phyloP scores from a whole-genome alignment of 2,329 filamentous ascomycete species.

The Cytospora chrysosperma region DNA sequence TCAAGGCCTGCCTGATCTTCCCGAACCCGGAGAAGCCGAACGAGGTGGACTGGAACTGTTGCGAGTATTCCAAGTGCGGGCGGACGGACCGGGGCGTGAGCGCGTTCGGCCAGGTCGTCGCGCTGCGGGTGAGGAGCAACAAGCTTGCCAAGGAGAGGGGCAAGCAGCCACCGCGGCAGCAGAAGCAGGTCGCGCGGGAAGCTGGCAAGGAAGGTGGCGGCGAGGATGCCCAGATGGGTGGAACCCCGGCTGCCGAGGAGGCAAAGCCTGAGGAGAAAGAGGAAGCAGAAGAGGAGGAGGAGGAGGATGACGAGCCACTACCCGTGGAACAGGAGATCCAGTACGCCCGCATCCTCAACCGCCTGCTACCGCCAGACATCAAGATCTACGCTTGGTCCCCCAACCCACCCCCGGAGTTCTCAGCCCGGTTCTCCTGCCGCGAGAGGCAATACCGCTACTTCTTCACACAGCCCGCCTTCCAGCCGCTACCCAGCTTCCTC shows the following conservation, averaged over 20 bases:
- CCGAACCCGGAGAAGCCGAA: constrained; percentile 60
- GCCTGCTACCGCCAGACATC: constrained; percentile 85
- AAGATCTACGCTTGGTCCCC: constrained; percentile 92
- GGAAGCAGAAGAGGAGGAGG: constrained; percentile 28
- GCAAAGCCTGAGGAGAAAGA: constrained; percentile 22
- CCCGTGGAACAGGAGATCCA: constrained; percentile 77
- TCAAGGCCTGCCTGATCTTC: constrained; percentile 73
- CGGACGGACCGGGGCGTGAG: constrained; percentile 91
- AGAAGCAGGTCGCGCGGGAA: constrained; percentile 20
- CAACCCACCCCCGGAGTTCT: constrained; percentile 73
- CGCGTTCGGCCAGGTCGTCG: constrained; percentile 94
- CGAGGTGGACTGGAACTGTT: constrained; percentile 74
- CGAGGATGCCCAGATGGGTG: constrained; percentile 15
- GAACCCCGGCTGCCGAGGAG: not conserved
- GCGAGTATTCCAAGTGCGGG: constrained; percentile 93
- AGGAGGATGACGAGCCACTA: constrained; percentile 52
- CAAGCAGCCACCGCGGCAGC: constrained; percentile 23
- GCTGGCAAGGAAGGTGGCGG: constrained; percentile 11
- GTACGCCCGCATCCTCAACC: constrained; percentile 82
- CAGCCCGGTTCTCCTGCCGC: constrained; percentile 87
- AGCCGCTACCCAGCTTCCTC: constrained; percentile 59
- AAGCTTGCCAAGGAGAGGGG: constrained; percentile 51
- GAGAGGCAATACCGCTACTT: constrained; percentile 95
- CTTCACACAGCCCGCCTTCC: constrained; percentile 90
- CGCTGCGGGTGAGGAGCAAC: constrained; percentile 77